A percentile compares a stretch with the other conserved stretches of the same genome.
Evolutionary conservation across 331 rosid genomes (phyloP).

Genomic region (Quercus tomentella): DNA sequence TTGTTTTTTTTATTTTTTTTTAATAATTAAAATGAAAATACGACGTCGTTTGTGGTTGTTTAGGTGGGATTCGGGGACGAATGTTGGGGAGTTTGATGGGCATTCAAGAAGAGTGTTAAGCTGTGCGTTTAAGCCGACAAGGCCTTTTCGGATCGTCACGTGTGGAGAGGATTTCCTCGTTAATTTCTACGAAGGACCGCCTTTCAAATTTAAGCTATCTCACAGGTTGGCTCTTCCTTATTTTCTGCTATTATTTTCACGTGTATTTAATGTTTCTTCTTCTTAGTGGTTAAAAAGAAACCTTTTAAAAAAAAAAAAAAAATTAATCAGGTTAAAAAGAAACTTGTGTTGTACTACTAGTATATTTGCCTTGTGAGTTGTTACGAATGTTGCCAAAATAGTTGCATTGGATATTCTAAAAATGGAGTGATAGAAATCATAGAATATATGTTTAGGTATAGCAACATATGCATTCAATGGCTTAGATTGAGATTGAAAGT

Average conservation of each 20-base stretch:
- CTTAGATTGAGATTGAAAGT: too few species aligned
- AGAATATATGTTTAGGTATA: too few species aligned
- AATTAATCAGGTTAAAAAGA: too few species aligned
- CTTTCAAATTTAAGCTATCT: conserved; percentile 87
- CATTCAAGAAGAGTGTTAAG: conserved; percentile 89
- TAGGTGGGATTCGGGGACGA: conserved; percentile 98
- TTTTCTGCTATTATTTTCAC: neutral
- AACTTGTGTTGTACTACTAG: too few species aligned
- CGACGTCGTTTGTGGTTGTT: neutral
- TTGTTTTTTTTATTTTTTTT: neutral
- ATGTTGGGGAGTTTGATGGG: conserved; percentile 97
- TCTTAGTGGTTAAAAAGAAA: too few species aligned
- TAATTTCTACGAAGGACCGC: conserved; percentile 96
- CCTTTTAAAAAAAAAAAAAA: too few species aligned
- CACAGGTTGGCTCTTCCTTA: conserved; percentile 44
- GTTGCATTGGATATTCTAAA: too few species aligned
- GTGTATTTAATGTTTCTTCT: too few species aligned
- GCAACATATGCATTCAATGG: too few species aligned
- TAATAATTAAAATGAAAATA: neutral
- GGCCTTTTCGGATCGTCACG: conserved; percentile 88
- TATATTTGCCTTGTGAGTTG: too few species aligned
- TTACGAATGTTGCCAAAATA: too few species aligned
- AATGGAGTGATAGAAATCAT: too few species aligned
- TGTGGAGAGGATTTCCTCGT: conserved; percentile 92
- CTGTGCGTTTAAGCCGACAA: conserved; percentile 85